phyloP scores from a whole-genome alignment of 805 yeast genomes.

The Lachancea lanzarotensis region DNA sequence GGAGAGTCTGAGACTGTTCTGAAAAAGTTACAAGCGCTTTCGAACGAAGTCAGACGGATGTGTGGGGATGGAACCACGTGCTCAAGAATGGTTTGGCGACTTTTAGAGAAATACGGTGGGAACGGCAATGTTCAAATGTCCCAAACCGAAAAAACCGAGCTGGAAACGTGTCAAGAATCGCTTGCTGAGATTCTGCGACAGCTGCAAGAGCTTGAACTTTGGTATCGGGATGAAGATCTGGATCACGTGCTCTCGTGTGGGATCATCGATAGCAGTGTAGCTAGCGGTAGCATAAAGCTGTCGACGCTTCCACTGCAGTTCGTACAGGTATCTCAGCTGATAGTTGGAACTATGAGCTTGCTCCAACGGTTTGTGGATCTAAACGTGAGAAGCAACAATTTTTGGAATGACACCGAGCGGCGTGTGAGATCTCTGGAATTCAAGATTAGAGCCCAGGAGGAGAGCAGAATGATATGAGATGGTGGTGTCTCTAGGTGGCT shows the following conservation, averaged over 20 bases:
- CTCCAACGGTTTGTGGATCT: slow-evolving; percentile 9
- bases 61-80: slow-evolving; percentile 1
- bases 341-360: slow-evolving; percentile 7
- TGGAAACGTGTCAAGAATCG: slow-evolving; percentile 1
- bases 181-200: background rate
- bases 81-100: slow-evolving; percentile 2
- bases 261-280: background rate
- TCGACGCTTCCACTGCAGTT: background rate
- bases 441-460: background rate
- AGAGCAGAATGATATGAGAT: background rate
- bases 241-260: slow-evolving; percentile 8
- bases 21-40: background rate
- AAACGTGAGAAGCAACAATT: slow-evolving; percentile 10
- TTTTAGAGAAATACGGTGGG: background rate
- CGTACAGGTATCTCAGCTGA: slow-evolving; percentile 6
- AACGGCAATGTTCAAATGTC: background rate
- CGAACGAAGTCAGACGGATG: slow-evolving; percentile 1
- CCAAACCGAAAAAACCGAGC: background rate
- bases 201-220: slow-evolving; percentile 1
- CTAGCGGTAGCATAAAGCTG: background rate
- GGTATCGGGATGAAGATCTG: slow-evolving; percentile 1
- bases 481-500: too few relatives aligned
- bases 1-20: background rate
- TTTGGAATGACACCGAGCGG: slow-evolving; percentile 6
- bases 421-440: slow-evolving; percentile 5